Conservation (phyloP, 129 eudicot genomes). For the Centrapalus pauciflorus region DNA sequence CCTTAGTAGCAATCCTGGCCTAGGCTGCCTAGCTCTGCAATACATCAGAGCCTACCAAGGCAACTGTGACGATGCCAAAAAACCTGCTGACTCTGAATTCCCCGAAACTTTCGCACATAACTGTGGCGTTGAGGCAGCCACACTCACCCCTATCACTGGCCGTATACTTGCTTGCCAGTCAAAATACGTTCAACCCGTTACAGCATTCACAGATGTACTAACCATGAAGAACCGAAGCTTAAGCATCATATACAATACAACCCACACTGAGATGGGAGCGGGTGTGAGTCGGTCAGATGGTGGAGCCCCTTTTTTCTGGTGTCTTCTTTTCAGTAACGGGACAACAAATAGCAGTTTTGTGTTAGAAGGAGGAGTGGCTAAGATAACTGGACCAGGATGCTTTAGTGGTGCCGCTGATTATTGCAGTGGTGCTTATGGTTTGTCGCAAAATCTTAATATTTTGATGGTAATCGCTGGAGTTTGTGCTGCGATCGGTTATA, state of each 20-base stretch:
- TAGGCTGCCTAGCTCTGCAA: conserved; percentile 87
- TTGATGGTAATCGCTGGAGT: conserved; percentile 31
- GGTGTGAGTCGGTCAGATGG: conserved; percentile 87
- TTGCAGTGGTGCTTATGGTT: conserved; percentile 49
- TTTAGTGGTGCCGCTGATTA: conserved; percentile 85
- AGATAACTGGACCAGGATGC: conserved; percentile 73
- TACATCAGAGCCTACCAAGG: conserved; percentile 93
- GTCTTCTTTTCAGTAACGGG: conserved; percentile 79
- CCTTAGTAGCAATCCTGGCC: conserved; percentile 61
- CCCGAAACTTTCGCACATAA: conserved; percentile 68
- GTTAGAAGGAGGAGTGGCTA: conserved; percentile 60
- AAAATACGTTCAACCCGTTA: conserved; percentile 45
- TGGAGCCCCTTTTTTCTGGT: conserved; percentile 86
- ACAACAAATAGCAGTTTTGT: conserved; percentile 56
- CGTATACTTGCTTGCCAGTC: conserved; percentile 81
- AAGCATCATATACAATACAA: conserved; percentile 51
- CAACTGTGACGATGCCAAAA: conserved; percentile 60
- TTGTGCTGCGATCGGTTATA: conserved; percentile 28
- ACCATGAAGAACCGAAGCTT: conserved; percentile 44
- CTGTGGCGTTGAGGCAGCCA: conserved; percentile 50
- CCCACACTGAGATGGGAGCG: conserved; percentile 81
- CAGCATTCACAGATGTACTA: conserved; percentile 59
- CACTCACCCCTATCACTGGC: conserved; percentile 73
- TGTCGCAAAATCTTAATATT: conserved; percentile 10
- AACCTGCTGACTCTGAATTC: conserved; percentile 70